Conservation (phyloP, 768 basidiomycete species). For the Lactifluus subvellereus region DNA sequence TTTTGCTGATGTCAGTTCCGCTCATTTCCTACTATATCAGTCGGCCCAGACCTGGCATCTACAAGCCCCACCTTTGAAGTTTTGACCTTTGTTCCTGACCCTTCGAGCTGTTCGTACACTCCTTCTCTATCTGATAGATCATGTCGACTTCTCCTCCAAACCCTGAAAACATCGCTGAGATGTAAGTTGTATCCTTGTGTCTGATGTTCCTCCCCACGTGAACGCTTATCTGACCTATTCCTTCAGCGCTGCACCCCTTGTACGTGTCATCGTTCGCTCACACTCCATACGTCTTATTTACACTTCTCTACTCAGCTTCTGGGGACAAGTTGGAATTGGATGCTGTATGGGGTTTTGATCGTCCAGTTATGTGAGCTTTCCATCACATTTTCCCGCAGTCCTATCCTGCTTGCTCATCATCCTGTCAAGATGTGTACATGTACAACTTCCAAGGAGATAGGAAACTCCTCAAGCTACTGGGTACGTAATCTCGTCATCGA, state of each 20-base stretch:
- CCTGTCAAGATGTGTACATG: conserved; percentile 1
- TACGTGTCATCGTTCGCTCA: not conserved
- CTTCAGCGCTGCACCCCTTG: not conserved
- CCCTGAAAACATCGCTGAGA: not conserved
- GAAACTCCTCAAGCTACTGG: not conserved
- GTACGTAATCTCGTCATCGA: not conserved
- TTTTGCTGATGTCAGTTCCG: no score
- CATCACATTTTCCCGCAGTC: not conserved
- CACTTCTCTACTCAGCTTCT: not conserved
- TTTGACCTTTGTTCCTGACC: not conserved
- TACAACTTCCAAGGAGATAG: conserved; percentile 11
- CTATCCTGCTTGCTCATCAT: not conserved
- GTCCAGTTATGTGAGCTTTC: conserved; percentile 4
- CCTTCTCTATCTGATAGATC: not conserved
- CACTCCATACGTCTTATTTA: not conserved
- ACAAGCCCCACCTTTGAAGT: no score
- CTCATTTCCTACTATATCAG: no score
- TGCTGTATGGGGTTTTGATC: conserved; percentile 6
- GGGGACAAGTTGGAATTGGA: conserved; percentile 7
- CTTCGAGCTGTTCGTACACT: no score
- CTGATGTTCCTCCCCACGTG: not conserved
- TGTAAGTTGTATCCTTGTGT: not conserved
- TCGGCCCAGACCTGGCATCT: no score
- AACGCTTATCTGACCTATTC: not conserved
- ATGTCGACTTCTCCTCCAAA: not conserved